These are phyloP conservation scores for Lasiodiplodia sp. DNA, from an alignment of 2,329 filamentous ascomycete species.

Conservation along the genomic window DNA sequence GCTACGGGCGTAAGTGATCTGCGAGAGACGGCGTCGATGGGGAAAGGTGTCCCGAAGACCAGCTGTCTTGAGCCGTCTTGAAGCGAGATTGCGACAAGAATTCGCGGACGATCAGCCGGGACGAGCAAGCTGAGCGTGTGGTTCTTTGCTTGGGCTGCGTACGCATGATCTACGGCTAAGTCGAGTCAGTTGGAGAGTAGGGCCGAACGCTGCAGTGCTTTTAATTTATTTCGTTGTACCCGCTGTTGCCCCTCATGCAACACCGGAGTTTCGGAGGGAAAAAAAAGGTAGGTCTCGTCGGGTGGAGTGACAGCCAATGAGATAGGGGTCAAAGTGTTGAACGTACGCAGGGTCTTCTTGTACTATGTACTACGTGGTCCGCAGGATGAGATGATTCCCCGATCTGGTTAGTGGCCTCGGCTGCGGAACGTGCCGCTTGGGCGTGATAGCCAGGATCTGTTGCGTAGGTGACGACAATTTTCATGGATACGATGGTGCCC, in stretches of 20 bases:
- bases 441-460: background rate
- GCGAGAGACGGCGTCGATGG: too few relatives aligned
- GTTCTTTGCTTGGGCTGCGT: background rate
- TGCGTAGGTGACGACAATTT: background rate
- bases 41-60: too few relatives aligned
- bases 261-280: background rate
- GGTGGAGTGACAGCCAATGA: background rate
- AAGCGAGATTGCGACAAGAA: background rate
- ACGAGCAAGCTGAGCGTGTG: background rate
- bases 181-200: constrained; percentile 5
- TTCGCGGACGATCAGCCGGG: background rate
- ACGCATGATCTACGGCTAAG: background rate
- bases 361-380: background rate
- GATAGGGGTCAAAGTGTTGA: background rate
- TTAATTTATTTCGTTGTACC: background rate
- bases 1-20: too few relatives aligned
- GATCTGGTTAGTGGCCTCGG: background rate
- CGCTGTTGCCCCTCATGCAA: background rate
- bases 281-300: too few relatives aligned
- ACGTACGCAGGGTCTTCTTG: background rate
- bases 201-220: background rate
- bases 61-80: background rate
- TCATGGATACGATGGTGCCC: background rate
- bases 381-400: background rate
- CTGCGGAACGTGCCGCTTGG: background rate